Percentiles rank a stretch among this genome's conserved stretches.
phyloP scores from a whole-genome alignment of 2,329 filamentous ascomycete species.

The Penicillium crustosum region DNA sequence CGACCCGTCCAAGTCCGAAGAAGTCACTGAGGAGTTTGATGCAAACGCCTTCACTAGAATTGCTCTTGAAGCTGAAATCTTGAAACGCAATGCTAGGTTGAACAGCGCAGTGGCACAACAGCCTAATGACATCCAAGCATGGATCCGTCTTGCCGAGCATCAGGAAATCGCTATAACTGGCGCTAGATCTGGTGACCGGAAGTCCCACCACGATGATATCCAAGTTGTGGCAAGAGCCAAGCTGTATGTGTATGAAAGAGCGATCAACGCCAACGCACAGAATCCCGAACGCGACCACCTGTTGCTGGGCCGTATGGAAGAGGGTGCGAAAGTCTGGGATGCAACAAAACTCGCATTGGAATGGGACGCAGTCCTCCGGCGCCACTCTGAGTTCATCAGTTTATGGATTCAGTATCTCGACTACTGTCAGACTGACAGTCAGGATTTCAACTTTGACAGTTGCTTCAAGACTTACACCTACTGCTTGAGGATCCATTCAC shows the following conservation, averaged over 20 bases:
- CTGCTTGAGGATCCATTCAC: constrained; percentile 51
- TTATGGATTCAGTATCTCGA: constrained; percentile 75
- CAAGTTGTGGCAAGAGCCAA: constrained; percentile 76
- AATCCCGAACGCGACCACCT: constrained; percentile 57
- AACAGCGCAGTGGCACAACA: constrained; percentile 62
- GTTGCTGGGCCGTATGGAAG: constrained; percentile 67
- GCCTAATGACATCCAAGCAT: constrained; percentile 67
- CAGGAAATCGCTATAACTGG: constrained; percentile 67
- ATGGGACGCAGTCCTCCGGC: constrained; percentile 64
- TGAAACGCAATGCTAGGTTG: constrained; percentile 54
- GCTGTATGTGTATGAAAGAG: constrained; percentile 75
- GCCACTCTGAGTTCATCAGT: constrained; percentile 57
- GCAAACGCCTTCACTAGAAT: constrained; percentile 40
- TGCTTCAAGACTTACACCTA: constrained; percentile 60
- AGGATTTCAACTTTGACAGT: constrained; percentile 66
- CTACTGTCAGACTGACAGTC: constrained; percentile 66
- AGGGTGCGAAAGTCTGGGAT: constrained; percentile 75
- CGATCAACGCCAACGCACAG: constrained; percentile 59
- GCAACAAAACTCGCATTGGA: constrained; percentile 58
- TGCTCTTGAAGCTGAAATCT: constrained; percentile 47
- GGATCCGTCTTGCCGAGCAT: constrained; percentile 76
- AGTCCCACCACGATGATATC: constrained; percentile 59
- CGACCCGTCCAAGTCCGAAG: constrained; percentile 55
- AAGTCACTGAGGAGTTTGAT: constrained; percentile 39
- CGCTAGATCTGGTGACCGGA: constrained; percentile 32